Conservation (phyloP, 2,329 filamentous ascomycete species). For the Fusarium nematophilum region DNA sequence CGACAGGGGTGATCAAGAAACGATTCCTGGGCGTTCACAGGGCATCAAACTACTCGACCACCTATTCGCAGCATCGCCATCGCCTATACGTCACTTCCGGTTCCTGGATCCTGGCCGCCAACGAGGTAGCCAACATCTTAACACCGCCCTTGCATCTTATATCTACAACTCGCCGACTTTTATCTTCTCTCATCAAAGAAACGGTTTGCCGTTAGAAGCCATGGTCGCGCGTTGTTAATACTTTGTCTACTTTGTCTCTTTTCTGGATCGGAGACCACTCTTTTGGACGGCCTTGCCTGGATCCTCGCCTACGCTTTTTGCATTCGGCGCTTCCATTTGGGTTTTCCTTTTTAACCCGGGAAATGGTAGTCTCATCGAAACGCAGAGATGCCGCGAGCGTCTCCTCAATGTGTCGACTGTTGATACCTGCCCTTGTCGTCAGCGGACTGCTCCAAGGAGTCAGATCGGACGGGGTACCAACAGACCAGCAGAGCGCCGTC, state of each 20-base stretch:
- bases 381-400: slow-evolving; percentile 22
- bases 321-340: neutral
- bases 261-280: slow-evolving; percentile 11
- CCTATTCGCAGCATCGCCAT: slow-evolving; percentile 18
- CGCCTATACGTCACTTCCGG: slow-evolving; percentile 32
- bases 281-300: neutral
- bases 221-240: slow-evolving; percentile 26
- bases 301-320: neutral
- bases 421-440: slow-evolving; percentile 36
- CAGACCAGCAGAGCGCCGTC: slow-evolving; percentile 40
- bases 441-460: slow-evolving; percentile 33
- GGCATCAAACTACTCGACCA: slow-evolving; percentile 17
- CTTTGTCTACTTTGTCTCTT: slow-evolving; percentile 7
- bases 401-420: slow-evolving; percentile 36
- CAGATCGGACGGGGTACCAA: slow-evolving; percentile 23
- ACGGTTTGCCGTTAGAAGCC: slow-evolving; percentile 1
- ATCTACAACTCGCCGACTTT: slow-evolving; percentile 8
- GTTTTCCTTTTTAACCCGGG: neutral
- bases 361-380: slow-evolving; percentile 30
- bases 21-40: slow-evolving; percentile 12
- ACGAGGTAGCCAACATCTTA: neutral
- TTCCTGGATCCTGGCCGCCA: slow-evolving; percentile 20
- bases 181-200: slow-evolving; percentile 7
- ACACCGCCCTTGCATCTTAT: slow-evolving; percentile 21
- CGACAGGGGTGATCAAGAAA: slow-evolving; percentile 37